Conservation (phyloP, 495 filamentous ascomycete genomes). For the Cercophora samala region DNA sequence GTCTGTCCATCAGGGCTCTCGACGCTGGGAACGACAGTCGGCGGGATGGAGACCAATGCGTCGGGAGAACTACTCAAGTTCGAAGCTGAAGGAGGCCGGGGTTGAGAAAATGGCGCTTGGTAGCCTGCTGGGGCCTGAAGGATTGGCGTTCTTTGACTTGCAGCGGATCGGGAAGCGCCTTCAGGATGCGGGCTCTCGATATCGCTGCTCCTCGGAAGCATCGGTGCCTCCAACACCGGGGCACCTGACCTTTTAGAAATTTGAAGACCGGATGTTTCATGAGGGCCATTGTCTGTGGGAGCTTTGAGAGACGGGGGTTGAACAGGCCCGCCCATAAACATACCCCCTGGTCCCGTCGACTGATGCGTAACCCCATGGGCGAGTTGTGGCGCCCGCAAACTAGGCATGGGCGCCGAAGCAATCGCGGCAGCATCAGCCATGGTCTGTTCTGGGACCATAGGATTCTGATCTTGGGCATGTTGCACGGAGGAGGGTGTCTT, state of each 20-base stretch:
- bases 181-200: background rate
- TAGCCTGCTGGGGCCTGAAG: background rate
- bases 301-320: background rate
- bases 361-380: background rate
- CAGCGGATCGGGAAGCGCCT: background rate
- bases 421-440: background rate
- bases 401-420: background rate
- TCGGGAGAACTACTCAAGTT: background rate
- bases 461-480: background rate
- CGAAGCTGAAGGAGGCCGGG: background rate
- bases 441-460: background rate
- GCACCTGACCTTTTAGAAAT: background rate
- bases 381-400: background rate
- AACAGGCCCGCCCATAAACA: constrained; percentile 1
- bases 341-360: background rate
- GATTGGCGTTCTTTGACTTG: background rate
- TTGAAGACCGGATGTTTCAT: background rate
- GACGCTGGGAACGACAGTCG: background rate
- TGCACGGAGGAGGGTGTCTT: background rate
- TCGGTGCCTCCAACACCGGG: background rate
- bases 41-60: background rate
- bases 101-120: background rate
- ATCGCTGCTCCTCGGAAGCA: background rate
- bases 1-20: background rate
- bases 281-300: background rate